These are phyloP conservation scores for Candida krabiensis DNA, from an alignment of 805 yeast species.

Conservation along the genomic window DNA sequence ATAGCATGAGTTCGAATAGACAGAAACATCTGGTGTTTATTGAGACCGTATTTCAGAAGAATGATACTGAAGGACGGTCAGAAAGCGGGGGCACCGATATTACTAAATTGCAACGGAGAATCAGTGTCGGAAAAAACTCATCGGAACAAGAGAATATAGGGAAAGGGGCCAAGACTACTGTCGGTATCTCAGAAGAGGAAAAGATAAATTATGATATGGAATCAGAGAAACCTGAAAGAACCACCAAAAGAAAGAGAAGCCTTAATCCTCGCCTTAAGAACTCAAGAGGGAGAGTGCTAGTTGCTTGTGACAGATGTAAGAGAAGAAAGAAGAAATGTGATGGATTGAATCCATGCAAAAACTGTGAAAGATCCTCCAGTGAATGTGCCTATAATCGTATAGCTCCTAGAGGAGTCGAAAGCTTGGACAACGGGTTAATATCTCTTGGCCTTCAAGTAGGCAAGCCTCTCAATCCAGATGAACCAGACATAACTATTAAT, in stretches of 20 bases:
- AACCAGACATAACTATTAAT: no score
- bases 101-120: background rate
- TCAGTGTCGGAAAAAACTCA: background rate
- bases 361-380: conserved; percentile 7
- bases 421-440: no score
- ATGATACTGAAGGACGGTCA: background rate
- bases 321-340: conserved; percentile 18
- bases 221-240: no score
- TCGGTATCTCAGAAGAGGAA: background rate
- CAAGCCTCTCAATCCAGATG: no score
- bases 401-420: conserved; percentile 1
- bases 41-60: conserved; percentile 8
- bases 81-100: background rate
- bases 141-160: background rate
- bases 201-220: background rate
- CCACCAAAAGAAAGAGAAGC: no score
- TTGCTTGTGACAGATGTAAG: conserved; percentile 18
- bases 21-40: conserved; percentile 9
- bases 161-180: background rate
- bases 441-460: no score
- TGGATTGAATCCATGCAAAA: conserved; percentile 11
- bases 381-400: background rate
- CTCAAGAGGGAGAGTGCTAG: conserved; percentile 5
- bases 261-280: no score
- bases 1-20: no score